Evolutionary conservation across 2,329 filamentous ascomycete genomes (phyloP).

Genomic region (Beauveria brongniartii): DNA sequence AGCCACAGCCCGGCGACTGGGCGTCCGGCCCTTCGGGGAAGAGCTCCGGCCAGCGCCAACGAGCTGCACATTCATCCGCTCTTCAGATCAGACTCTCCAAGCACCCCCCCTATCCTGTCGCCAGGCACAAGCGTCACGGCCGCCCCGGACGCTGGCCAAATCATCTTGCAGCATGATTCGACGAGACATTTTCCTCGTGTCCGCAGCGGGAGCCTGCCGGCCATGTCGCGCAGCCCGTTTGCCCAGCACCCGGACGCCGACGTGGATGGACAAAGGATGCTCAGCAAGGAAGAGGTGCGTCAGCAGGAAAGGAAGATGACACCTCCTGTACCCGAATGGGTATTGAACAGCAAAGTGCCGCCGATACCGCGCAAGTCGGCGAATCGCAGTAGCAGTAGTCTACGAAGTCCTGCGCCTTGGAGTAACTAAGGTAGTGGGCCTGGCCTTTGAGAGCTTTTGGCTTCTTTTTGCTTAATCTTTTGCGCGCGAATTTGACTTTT

Average conservation of each 20-base stretch:
- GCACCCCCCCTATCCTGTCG: constrained; percentile 56
- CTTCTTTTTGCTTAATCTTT: neutral
- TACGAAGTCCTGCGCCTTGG: neutral
- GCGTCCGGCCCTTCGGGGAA: constrained; percentile 13
- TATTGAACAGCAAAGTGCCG: constrained; percentile 7
- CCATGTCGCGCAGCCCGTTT: constrained; percentile 13
- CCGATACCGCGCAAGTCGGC: constrained; percentile 5
- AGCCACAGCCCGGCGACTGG: constrained; percentile 39
- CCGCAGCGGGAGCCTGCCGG: constrained; percentile 47
- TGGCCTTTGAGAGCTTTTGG: neutral
- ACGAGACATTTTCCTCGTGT: constrained; percentile 44
- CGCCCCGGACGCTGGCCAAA: constrained; percentile 58
- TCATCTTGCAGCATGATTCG: constrained; percentile 48
- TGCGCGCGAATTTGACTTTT: neutral
- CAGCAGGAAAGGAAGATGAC: constrained; percentile 11
- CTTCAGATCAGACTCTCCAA: constrained; percentile 64
- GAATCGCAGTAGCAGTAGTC: neutral
- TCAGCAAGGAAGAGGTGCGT: neutral
- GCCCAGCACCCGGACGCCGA: neutral
- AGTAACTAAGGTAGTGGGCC: too few relatives aligned
- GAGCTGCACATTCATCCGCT: constrained; percentile 71
- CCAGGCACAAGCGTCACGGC: constrained; percentile 65
- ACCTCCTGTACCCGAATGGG: constrained; percentile 10
- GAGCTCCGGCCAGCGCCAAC: constrained; percentile 30
- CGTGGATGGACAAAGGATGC: neutral